Percentiles rank a stretch among this genome's conserved stretches.
Conservation (phyloP, 106 monocot genomes). For the Agapanthus africanus region DNA sequence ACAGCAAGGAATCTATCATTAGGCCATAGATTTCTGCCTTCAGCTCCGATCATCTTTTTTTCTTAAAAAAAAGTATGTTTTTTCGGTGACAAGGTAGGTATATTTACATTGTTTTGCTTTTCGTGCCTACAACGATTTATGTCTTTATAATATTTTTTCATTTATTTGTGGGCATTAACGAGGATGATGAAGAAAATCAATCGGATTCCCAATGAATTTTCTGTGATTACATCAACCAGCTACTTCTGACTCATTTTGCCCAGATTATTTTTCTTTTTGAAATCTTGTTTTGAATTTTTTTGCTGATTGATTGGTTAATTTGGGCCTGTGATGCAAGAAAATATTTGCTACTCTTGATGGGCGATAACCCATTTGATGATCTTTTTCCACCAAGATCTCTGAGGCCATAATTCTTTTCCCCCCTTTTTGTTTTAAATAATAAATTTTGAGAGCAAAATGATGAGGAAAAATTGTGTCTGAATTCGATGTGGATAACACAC, state of each 20-base stretch:
- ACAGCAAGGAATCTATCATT: slow-evolving; percentile 4
- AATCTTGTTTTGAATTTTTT: too few relatives aligned
- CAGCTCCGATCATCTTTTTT: slow-evolving; percentile 2
- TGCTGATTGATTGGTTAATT: too few relatives aligned
- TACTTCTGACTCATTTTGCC: slow-evolving; percentile 4
- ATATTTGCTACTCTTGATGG: slow-evolving; percentile 14
- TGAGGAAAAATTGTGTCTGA: too few relatives aligned
- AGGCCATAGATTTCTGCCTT: neutral
- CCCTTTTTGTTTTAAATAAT: too few relatives aligned
- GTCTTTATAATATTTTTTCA: neutral
- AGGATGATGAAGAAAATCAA: slow-evolving; percentile 10
- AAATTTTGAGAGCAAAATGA: too few relatives aligned
- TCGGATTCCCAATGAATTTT: slow-evolving; percentile 4
- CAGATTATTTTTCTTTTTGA: too few relatives aligned
- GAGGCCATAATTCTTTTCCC: too few relatives aligned
- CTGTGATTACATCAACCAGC: neutral
- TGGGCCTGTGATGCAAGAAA: slow-evolving; percentile 10
- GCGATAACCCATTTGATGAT: too few relatives aligned
- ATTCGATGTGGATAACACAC: too few relatives aligned
- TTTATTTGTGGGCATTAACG: neutral
- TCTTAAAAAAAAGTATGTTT: neutral
- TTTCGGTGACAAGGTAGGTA: slow-evolving; percentile 5
- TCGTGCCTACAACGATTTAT: too few relatives aligned
- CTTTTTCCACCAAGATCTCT: too few relatives aligned
- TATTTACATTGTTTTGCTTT: too few relatives aligned